A percentile compares a stretch with the other conserved stretches of the same genome.
These are phyloP conservation scores for Psilocybe sp. DNA, from an alignment of 768 basidiomycete species.

Conservation along the genomic window DNA sequence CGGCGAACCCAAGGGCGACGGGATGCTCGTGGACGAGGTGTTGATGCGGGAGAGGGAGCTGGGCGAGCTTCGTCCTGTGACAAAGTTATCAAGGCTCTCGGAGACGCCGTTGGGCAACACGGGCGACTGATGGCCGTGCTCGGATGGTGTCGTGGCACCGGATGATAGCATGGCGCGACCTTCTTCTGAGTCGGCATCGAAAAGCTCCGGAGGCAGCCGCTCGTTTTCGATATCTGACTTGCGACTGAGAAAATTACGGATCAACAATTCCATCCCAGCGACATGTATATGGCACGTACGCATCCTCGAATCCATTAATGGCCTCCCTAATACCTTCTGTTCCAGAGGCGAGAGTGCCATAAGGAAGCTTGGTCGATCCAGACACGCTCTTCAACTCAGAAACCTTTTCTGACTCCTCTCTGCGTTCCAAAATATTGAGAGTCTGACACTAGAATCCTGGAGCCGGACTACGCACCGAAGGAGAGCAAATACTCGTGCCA, in stretches of 20 bases:
- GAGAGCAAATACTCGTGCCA: slow-evolving; percentile 94
- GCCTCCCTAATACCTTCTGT: slow-evolving; percentile 94
- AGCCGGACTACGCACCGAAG: slow-evolving; percentile 63
- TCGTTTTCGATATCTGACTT: slow-evolving; percentile 99
- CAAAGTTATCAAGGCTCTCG: slow-evolving; percentile 39
- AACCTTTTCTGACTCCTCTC: slow-evolving; percentile 97
- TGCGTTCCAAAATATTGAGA: slow-evolving; percentile 23
- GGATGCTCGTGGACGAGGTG: slow-evolving; percentile 21
- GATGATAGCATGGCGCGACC: slow-evolving; percentile 60
- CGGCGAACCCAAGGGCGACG: slow-evolving; percentile 30
- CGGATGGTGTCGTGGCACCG: slow-evolving; percentile 56
- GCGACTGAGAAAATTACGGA: slow-evolving; percentile 50
- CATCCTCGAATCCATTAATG: slow-evolving; percentile 92
- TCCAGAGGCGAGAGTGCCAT: slow-evolving; percentile 80
- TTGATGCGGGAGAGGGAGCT: slow-evolving; percentile 27
- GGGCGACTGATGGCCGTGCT: slow-evolving; percentile 35
- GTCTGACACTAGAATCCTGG: not conserved
- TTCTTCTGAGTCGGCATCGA: slow-evolving; percentile 75
- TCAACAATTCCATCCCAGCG: not conserved
- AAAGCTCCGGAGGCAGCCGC: slow-evolving; percentile 92
- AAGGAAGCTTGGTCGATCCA: slow-evolving; percentile 75
- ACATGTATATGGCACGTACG: slow-evolving; percentile 53
- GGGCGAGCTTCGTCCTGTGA: slow-evolving; percentile 24
- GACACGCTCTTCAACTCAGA: slow-evolving; percentile 94
- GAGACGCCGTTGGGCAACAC: slow-evolving; percentile 47